Percentiles rank a stretch among this genome's conserved stretches.
These are phyloP conservation scores for Aspergillus bridgeri DNA, from an alignment of 495 filamentous ascomycete genomes.

Conservation along the genomic window DNA sequence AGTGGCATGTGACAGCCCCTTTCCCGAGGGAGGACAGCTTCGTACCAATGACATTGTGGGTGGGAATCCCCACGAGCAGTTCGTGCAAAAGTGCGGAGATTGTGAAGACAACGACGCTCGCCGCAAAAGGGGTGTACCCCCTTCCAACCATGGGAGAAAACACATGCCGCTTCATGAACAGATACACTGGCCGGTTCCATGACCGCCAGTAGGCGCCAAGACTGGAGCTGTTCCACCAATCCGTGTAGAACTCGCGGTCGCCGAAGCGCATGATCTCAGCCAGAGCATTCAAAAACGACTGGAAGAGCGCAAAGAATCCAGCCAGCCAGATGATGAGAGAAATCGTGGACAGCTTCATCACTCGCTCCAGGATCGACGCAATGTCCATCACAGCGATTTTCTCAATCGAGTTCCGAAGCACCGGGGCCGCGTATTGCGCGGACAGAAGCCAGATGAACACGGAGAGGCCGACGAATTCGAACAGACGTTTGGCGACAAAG, in stretches of 20 bases:
- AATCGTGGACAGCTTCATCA: slow-evolving; percentile 94
- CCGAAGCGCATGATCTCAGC: slow-evolving; percentile 88
- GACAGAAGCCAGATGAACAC: slow-evolving; percentile 91
- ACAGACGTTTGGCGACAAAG: slow-evolving; percentile 78
- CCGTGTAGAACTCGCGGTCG: slow-evolving; percentile 90
- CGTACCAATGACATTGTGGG: slow-evolving; percentile 87
- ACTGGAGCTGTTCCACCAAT: slow-evolving; percentile 94
- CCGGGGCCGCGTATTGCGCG: slow-evolving; percentile 88
- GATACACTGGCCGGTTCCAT: slow-evolving; percentile 96
- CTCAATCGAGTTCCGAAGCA: slow-evolving; percentile 82
- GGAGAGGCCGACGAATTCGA: slow-evolving; percentile 68
- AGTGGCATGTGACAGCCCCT: background rate
- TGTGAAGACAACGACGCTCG: slow-evolving; percentile 76
- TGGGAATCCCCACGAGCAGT: slow-evolving; percentile 88
- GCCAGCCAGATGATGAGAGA: slow-evolving; percentile 93
- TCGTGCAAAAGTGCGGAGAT: slow-evolving; percentile 88
- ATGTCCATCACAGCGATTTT: slow-evolving; percentile 79
- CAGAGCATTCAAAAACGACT: slow-evolving; percentile 81
- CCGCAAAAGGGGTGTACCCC: slow-evolving; percentile 64
- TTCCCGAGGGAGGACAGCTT: background rate
- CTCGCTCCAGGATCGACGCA: slow-evolving; percentile 76
- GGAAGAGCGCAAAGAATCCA: slow-evolving; percentile 95
- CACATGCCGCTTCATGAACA: slow-evolving; percentile 92
- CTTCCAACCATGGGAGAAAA: slow-evolving; percentile 80
- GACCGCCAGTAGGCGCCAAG: slow-evolving; percentile 88